Percentiles rank a stretch among this genome's conserved stretches.
Conservation (phyloP, 78 protist species). For the Guillardia theta region DNA sequence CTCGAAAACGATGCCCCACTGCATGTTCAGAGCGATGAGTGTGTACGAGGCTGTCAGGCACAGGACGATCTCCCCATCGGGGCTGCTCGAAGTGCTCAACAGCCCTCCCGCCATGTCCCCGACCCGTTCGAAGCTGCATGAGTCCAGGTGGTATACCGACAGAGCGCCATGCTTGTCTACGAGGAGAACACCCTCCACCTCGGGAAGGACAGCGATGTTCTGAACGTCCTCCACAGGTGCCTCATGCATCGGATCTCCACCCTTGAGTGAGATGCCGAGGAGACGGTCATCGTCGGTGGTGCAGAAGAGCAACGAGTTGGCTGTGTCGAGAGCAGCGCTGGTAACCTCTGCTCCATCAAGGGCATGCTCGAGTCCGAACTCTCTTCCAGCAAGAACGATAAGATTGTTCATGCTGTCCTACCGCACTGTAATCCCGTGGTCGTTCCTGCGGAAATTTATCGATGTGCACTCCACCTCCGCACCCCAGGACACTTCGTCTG, state of each 20-base stretch:
- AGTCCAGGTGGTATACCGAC: background rate
- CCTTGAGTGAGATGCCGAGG: background rate
- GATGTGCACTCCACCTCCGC: too few relatives aligned
- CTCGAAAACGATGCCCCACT: background rate
- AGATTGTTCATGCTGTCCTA: background rate
- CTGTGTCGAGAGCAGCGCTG: background rate
- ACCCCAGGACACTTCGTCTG: too few relatives aligned
- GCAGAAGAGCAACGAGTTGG: background rate
- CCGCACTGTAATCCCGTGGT: too few relatives aligned
- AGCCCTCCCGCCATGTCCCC: background rate
- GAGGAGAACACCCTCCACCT: background rate
- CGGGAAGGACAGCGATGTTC: too few relatives aligned
- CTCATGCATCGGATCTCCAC: background rate
- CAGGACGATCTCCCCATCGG: background rate
- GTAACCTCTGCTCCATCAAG: background rate
- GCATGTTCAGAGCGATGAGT: background rate
- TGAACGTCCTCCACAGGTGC: background rate
- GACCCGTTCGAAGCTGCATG: background rate
- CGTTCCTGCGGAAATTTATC: too few relatives aligned
- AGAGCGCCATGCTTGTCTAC: background rate
- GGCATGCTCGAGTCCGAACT: background rate
- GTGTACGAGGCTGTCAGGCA: background rate
- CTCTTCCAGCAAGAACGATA: background rate
- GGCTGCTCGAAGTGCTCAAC: background rate
- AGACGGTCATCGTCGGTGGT: background rate